Percentiles rank a stretch among this genome's conserved stretches.
phyloP scores from a whole-genome alignment of 805 yeast species.

The Wickerhamiella kurtzmanii region DNA sequence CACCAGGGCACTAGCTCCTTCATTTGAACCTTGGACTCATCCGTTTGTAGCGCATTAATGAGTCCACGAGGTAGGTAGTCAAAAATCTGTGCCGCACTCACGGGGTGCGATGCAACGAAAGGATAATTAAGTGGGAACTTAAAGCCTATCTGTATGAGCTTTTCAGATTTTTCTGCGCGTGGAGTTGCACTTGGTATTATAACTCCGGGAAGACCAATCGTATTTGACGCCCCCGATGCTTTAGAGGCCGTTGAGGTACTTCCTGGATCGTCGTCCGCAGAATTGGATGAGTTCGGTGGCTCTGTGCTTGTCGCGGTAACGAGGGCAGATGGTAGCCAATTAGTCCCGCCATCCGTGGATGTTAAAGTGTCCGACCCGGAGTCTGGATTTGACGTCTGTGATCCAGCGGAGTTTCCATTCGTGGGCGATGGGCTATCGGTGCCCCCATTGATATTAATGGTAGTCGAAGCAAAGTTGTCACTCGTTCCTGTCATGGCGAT shows the following conservation, averaged over 20 bases:
- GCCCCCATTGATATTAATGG: background rate
- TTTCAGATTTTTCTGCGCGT: constrained; percentile 7
- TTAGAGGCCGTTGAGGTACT: background rate
- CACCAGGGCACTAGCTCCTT: constrained; percentile 63
- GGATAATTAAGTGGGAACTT: constrained; percentile 68
- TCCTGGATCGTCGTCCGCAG: background rate
- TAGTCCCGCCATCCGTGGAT: background rate
- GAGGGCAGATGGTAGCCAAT: background rate
- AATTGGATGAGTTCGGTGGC: constrained; percentile 20
- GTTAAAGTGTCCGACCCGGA: background rate
- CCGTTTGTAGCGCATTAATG: constrained; percentile 41
- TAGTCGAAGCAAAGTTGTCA: too few species aligned
- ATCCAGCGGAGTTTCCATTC: background rate
- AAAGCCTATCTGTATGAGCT: constrained; percentile 64
- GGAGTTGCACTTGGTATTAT: constrained; percentile 48
- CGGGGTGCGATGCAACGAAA: constrained; percentile 58
- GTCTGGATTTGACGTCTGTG: background rate
- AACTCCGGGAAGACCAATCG: constrained; percentile 40
- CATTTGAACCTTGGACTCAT: constrained; percentile 38
- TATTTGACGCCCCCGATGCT: background rate
- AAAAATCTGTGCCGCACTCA: constrained; percentile 74
- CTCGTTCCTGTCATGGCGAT: too few species aligned
- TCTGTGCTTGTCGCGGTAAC: constrained; percentile 6
- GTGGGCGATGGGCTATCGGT: background rate
- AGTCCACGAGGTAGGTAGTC: constrained; percentile 70